Evolutionary conservation across 2,329 filamentous ascomycete species (phyloP).

Genomic region (Aspergillus caelatus): DNA sequence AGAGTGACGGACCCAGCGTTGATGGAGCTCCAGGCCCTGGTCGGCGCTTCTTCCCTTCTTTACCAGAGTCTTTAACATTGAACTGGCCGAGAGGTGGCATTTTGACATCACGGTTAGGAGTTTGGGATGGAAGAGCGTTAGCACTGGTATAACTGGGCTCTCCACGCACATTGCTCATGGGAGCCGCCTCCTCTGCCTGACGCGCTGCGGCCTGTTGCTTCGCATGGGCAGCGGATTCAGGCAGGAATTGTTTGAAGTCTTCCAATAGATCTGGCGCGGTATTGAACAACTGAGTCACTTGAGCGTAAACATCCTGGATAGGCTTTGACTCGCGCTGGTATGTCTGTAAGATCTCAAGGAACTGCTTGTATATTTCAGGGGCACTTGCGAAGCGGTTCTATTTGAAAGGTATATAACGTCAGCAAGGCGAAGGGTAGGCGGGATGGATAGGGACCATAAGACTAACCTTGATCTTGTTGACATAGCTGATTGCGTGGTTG

Average conservation of each 20-base stretch:
- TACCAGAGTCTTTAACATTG: constrained; percentile 78
- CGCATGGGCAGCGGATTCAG: constrained; percentile 77
- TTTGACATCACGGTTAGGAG: constrained; percentile 59
- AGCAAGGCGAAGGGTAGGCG: background rate
- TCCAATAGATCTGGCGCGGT: constrained; percentile 91
- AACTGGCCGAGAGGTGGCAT: constrained; percentile 96
- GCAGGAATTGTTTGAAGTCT: constrained; percentile 98
- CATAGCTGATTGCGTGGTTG: constrained; percentile 98
- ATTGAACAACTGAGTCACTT: constrained; percentile 92
- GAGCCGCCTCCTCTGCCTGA: constrained; percentile 70
- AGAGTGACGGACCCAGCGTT: constrained; percentile 36
- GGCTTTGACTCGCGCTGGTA: constrained; percentile 98
- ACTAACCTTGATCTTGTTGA: constrained; percentile 97
- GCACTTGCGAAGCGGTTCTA: constrained; percentile 96
- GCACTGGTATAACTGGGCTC: constrained; percentile 51
- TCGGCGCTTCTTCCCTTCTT: constrained; percentile 87
- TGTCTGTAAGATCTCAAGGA: constrained; percentile 95
- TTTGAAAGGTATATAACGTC: background rate
- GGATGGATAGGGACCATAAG: background rate
- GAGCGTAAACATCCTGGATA: constrained; percentile 96
- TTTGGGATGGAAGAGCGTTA: constrained; percentile 51
- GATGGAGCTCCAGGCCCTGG: constrained; percentile 54
- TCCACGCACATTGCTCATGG: constrained; percentile 64
- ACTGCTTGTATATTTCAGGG: constrained; percentile 99
- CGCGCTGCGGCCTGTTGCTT: constrained; percentile 62